Percentiles rank a stretch among this genome's conserved stretches.
Conservation (phyloP, 2,329 filamentous ascomycete species). For the Corniculantispora saksenae region DNA sequence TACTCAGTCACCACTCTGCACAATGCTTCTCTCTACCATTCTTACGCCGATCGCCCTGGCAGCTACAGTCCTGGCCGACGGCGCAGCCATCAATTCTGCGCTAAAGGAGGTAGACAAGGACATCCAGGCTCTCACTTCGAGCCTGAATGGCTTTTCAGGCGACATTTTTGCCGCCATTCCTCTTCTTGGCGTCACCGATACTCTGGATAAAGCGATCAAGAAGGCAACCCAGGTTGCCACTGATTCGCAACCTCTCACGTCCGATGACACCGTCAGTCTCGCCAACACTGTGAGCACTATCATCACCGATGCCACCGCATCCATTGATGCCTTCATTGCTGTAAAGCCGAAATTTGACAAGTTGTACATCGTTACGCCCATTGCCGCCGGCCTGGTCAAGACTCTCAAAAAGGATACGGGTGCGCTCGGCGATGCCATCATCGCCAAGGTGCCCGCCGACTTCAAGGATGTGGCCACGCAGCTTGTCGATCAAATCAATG, state of each 20-base stretch:
- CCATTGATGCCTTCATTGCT: conserved; percentile 13
- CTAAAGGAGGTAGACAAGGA: conserved; percentile 2
- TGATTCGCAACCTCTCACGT: conserved; percentile 3
- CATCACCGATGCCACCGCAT: not conserved
- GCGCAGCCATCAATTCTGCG: conserved; percentile 3
- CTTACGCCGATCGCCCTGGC: conserved; percentile 6
- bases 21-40: conserved; percentile 6
- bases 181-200: not conserved
- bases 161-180: conserved; percentile 14
- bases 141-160: conserved; percentile 4
- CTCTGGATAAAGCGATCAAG: not conserved
- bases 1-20: not conserved
- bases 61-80: conserved; percentile 14
- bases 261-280: conserved; percentile 5
- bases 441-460: conserved; percentile 15
- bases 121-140: conserved; percentile 3
- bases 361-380: conserved; percentile 10
- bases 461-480: conserved; percentile 11
- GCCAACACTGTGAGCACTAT: not conserved
- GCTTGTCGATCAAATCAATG: conserved; percentile 14
- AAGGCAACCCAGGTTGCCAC: conserved; percentile 5
- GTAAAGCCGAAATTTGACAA: conserved; percentile 18
- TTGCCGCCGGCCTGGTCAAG: conserved; percentile 12
- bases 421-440: conserved; percentile 3
- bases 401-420: conserved; percentile 3